Percentiles rank a stretch among this genome's conserved stretches.
These are phyloP conservation scores for Schizopora paradoxa DNA, from an alignment of 1,284 basidiomycete genomes.

Conservation along the genomic window DNA sequence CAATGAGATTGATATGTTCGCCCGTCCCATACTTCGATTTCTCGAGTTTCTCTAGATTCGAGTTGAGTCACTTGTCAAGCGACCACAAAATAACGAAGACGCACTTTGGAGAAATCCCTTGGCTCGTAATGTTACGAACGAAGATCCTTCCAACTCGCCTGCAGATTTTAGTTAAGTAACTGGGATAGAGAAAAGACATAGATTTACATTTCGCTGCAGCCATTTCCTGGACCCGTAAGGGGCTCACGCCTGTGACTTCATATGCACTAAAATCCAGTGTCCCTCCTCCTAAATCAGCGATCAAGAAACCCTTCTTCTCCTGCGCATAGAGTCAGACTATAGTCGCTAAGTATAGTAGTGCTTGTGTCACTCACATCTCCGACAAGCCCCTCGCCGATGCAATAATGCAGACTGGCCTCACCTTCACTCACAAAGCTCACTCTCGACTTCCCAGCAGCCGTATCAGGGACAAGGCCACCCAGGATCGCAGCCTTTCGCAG, in stretches of 20 bases:
- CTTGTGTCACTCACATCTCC: constrained; percentile 46
- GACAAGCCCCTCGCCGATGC: constrained; percentile 68
- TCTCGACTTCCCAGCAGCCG: constrained; percentile 58
- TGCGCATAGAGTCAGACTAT: background rate
- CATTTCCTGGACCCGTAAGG: constrained; percentile 73
- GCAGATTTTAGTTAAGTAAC: background rate
- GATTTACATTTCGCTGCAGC: background rate
- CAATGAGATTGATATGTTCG: background rate
- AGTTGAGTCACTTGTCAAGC: background rate
- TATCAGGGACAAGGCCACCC: constrained; percentile 63
- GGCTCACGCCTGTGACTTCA: constrained; percentile 56
- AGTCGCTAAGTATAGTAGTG: background rate
- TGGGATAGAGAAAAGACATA: background rate
- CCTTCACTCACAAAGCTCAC: constrained; percentile 76
- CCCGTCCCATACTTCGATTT: background rate
- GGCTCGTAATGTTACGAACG: background rate
- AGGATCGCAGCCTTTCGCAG: constrained; percentile 66
- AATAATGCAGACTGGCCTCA: constrained; percentile 73
- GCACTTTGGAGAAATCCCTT: background rate
- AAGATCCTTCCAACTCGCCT: constrained; percentile 1
- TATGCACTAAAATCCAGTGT: constrained; percentile 76
- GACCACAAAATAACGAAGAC: background rate
- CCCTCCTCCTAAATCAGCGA: constrained; percentile 73
- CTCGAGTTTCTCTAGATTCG: background rate
- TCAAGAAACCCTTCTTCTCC: constrained; percentile 65